Conservation (phyloP, 2,329 filamentous ascomycete species). For the Apiospora pterosperma region DNA sequence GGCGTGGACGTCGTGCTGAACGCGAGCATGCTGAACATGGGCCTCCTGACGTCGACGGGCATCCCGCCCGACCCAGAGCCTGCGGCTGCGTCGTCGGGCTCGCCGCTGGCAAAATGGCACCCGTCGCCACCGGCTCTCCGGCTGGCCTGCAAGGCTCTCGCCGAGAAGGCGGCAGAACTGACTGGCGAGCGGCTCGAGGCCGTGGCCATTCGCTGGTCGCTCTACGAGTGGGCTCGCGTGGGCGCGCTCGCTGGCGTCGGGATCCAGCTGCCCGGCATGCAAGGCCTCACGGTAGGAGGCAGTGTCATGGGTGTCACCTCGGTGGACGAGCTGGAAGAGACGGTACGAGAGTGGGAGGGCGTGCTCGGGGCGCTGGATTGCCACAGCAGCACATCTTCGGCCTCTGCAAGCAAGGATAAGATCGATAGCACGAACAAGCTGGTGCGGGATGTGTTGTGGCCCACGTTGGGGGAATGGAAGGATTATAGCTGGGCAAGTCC, state of each 20-base stretch:
- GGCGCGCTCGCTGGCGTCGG: slow-evolving; percentile 36
- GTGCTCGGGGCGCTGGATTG: slow-evolving; percentile 42
- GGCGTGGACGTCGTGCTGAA: slow-evolving; percentile 84
- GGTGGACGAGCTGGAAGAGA: slow-evolving; percentile 61
- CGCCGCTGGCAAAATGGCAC: slow-evolving; percentile 80
- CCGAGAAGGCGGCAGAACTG: slow-evolving; percentile 54
- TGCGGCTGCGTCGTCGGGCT: slow-evolving; percentile 63
- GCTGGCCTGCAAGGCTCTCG: slow-evolving; percentile 57
- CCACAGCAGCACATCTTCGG: slow-evolving; percentile 20
- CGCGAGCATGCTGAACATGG: slow-evolving; percentile 91
- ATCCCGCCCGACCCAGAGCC: slow-evolving; percentile 49
- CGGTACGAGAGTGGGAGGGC: slow-evolving; percentile 54
- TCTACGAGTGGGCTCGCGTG: slow-evolving; percentile 58
- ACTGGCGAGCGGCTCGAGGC: slow-evolving; percentile 77
- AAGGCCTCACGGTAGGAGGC: slow-evolving; percentile 41
- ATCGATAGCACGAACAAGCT: slow-evolving; percentile 33
- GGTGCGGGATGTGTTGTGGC: slow-evolving; percentile 46
- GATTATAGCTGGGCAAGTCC: slow-evolving; percentile 64
- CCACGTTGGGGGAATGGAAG: slow-evolving; percentile 57
- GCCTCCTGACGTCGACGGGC: slow-evolving; percentile 73
- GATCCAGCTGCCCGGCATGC: slow-evolving; percentile 12
- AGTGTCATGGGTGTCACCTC: slow-evolving; percentile 67
- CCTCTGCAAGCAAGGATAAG: slow-evolving; percentile 20
- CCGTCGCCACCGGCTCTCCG: slow-evolving; percentile 73
- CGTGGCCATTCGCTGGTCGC: slow-evolving; percentile 77